Percentiles rank a stretch among this genome's conserved stretches.
These are phyloP conservation scores for Harringtonia aguacate DNA, from an alignment of 2,329 filamentous ascomycete species.

Conservation along the genomic window DNA sequence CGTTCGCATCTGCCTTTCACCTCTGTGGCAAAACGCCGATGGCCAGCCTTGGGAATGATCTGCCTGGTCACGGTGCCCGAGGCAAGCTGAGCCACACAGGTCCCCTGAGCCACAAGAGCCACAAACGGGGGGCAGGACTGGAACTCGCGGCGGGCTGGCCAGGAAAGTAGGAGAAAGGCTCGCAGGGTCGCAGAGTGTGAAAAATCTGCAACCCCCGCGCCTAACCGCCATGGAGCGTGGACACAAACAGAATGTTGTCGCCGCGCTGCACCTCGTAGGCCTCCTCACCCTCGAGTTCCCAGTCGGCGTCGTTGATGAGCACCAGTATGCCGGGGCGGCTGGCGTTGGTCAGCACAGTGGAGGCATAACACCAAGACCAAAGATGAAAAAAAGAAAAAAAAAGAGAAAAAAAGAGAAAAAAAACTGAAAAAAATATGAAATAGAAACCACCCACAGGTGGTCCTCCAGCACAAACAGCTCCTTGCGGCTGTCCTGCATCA, in stretches of 20 bases:
- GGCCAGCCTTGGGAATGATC: too few relatives aligned
- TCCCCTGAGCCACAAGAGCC: too few relatives aligned
- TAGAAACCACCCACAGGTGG: slow-evolving; percentile 59
- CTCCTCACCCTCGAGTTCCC: slow-evolving; percentile 95
- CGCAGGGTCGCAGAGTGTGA: too few relatives aligned
- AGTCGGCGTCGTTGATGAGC: slow-evolving; percentile 94
- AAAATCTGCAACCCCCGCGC: too few relatives aligned
- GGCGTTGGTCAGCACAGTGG: slow-evolving; percentile 3
- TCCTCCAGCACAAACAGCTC: slow-evolving; percentile 84
- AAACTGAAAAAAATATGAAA: slow-evolving; percentile 23
- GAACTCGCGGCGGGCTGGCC: too few relatives aligned
- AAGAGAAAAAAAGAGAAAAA: slow-evolving; percentile 53
- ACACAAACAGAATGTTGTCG: slow-evolving; percentile 92
- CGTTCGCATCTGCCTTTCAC: too few relatives aligned
- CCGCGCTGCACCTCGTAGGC: slow-evolving; percentile 70
- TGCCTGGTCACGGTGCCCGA: too few relatives aligned
- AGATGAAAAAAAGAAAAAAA: neutral
- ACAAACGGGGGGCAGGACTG: too few relatives aligned
- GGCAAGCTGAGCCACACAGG: too few relatives aligned
- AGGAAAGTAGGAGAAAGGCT: too few relatives aligned
- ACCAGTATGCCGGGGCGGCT: slow-evolving; percentile 94
- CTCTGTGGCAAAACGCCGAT: too few relatives aligned
- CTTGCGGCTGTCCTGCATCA: slow-evolving; percentile 76
- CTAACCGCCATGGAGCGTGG: slow-evolving; percentile 87
- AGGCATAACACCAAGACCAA: too few relatives aligned